Percentiles rank a stretch among this genome's conserved stretches.
phyloP scores from a whole-genome alignment of 2,329 filamentous ascomycete genomes.

The Penicillium oxalicum region DNA sequence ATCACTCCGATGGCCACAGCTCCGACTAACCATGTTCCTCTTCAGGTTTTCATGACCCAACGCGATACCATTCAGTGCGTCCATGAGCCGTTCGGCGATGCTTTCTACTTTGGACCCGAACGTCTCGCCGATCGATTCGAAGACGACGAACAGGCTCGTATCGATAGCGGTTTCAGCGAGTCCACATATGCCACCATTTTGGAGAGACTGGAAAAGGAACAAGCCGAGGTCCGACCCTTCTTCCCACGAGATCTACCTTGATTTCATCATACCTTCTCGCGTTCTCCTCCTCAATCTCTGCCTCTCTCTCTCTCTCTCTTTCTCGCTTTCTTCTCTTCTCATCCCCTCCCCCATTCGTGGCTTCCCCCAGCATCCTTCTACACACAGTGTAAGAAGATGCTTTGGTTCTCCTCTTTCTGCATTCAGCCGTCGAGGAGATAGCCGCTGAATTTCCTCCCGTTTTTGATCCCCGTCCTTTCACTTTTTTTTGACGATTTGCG shows the following conservation, averaged over 20 bases:
- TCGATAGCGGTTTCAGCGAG: constrained; percentile 40
- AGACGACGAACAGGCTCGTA: constrained; percentile 52
- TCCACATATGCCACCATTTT: constrained; percentile 59
- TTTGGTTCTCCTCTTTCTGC: too few species aligned
- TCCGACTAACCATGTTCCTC: constrained; percentile 4
- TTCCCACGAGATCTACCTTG: constrained; percentile 20
- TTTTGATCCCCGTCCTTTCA: too few species aligned
- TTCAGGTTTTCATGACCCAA: constrained; percentile 92
- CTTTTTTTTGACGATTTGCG: too few species aligned
- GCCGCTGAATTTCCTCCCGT: too few species aligned
- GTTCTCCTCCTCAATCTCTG: background rate
- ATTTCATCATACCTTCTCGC: constrained; percentile 14
- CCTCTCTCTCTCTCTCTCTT: too few species aligned
- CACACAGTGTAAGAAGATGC: too few species aligned
- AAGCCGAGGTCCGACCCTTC: constrained; percentile 60
- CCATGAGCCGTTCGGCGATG: constrained; percentile 95
- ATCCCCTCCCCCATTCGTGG: too few species aligned
- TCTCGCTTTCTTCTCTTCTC: too few species aligned
- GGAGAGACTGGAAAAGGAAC: constrained; percentile 65
- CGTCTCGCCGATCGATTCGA: constrained; percentile 73
- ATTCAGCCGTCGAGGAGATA: too few species aligned
- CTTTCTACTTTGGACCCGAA: constrained; percentile 94
- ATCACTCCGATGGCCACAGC: too few species aligned
- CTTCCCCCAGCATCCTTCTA: too few species aligned
- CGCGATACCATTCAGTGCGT: constrained; percentile 72